These are phyloP conservation scores for Trypanosomatidae sp. DNA, from an alignment of 208 protist genomes.

Conservation along the genomic window DNA sequence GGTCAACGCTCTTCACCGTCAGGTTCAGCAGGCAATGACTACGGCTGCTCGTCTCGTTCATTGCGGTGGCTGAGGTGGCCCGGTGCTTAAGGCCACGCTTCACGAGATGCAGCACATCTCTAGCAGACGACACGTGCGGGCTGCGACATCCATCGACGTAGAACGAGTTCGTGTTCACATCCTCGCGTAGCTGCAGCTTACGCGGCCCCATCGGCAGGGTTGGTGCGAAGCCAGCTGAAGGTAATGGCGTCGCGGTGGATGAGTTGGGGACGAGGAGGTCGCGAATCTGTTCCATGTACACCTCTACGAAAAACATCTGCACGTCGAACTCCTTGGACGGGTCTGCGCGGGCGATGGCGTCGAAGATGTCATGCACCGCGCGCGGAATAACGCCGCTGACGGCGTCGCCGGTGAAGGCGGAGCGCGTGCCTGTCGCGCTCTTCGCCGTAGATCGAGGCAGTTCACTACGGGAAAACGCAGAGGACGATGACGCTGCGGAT, in stretches of 20 bases:
- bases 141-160: conserved; percentile 92
- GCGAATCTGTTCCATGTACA: conserved; percentile 97
- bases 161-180: conserved; percentile 55
- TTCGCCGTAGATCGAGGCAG: neutral
- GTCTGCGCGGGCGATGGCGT: conserved; percentile 62
- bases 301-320: conserved; percentile 95
- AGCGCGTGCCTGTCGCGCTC: neutral
- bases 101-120: conserved; percentile 91
- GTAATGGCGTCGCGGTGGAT: neutral
- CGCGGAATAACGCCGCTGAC: conserved; percentile 92
- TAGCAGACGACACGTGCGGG: conserved; percentile 69
- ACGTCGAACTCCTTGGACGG: conserved; percentile 92
- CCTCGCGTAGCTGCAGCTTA: conserved; percentile 71
- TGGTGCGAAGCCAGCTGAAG: neutral
- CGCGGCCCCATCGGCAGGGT: neutral
- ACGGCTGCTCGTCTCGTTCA: conserved; percentile 87
- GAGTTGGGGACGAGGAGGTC: conserved; percentile 87
- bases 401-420: conserved; percentile 13
- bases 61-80: conserved; percentile 80
- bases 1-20: conserved; percentile 71
- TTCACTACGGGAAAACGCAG: neutral
- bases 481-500: neutral
- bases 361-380: conserved; percentile 92
- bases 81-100: conserved; percentile 63
- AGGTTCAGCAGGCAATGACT: conserved; percentile 88